phyloP scores from a whole-genome alignment of 108 stramenopile species.

The Discostella stelligeroides region DNA sequence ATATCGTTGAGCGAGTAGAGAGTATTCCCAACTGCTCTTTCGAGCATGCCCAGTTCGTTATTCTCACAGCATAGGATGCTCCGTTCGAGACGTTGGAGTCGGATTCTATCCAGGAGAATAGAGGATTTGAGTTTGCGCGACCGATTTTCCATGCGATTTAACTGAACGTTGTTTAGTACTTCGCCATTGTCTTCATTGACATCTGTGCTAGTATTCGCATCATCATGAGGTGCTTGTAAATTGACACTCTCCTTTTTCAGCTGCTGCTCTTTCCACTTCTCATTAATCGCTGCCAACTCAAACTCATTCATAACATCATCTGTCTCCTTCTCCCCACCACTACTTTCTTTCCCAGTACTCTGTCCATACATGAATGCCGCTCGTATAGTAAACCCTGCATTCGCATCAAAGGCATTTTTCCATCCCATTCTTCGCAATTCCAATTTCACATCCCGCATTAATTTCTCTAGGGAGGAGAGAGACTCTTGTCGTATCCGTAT shows the following conservation, averaged over 20 bases:
- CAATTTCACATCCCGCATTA: slow-evolving; percentile 16
- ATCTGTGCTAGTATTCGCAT: neutral
- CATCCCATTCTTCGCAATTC: slow-evolving; percentile 27
- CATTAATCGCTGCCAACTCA: slow-evolving; percentile 26
- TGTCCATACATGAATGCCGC: slow-evolving; percentile 25
- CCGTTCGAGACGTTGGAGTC: slow-evolving; percentile 63
- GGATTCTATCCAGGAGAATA: slow-evolving; percentile 58
- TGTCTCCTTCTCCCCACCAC: neutral
- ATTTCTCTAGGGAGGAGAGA: slow-evolving; percentile 14
- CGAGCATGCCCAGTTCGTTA: slow-evolving; percentile 34
- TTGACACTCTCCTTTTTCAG: neutral
- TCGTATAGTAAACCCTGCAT: slow-evolving; percentile 12
- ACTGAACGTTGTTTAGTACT: slow-evolving; percentile 36
- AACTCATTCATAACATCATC: slow-evolving; percentile 20
- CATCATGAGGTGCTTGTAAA: neutral
- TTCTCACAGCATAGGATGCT: slow-evolving; percentile 54
- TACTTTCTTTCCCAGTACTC: slow-evolving; percentile 1
- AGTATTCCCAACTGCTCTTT: slow-evolving; percentile 41
- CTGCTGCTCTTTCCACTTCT: slow-evolving; percentile 38
- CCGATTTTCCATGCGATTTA: slow-evolving; percentile 55
- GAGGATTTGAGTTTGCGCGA: slow-evolving; percentile 53
- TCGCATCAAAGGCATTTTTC: slow-evolving; percentile 21
- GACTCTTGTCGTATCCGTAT: slow-evolving; percentile 32
- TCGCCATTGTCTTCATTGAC: slow-evolving; percentile 16
- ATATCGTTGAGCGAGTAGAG: slow-evolving; percentile 34